phyloP scores from a whole-genome alignment of 2,329 filamentous ascomycete species.

The Sporothrix humicola region DNA sequence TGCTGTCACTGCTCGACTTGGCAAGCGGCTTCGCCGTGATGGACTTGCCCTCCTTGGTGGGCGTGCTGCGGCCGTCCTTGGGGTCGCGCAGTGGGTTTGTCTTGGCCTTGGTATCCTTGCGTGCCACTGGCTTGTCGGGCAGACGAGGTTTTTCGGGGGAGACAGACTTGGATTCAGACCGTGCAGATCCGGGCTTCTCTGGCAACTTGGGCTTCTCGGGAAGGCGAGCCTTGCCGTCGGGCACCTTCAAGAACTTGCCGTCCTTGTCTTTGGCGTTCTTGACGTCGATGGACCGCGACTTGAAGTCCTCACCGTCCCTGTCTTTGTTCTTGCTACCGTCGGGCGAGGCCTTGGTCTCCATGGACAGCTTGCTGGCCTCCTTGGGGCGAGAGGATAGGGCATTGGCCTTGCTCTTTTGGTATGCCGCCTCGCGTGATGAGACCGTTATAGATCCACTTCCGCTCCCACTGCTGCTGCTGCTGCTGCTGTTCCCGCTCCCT shows the following conservation, averaged over 20 bases:
- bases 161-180: background rate
- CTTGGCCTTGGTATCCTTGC: conserved; percentile 16
- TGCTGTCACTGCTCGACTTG: conserved; percentile 32
- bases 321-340: conserved; percentile 24
- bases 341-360: conserved; percentile 34
- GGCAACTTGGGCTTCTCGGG: conserved; percentile 32
- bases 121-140: conserved; percentile 6
- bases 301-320: conserved; percentile 6
- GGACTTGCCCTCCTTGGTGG: conserved; percentile 10
- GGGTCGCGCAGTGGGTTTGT: background rate
- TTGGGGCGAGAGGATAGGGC: conserved; percentile 31
- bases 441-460: background rate
- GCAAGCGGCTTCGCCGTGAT: background rate
- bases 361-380: conserved; percentile 36
- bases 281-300: conserved; percentile 30
- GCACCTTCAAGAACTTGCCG: background rate
- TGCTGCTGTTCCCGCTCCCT: background rate
- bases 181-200: conserved; percentile 35
- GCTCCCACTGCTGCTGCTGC: background rate
- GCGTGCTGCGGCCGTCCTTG: conserved; percentile 16
- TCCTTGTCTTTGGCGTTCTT: conserved; percentile 32
- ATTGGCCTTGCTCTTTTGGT: conserved; percentile 30
- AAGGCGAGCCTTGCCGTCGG: conserved; percentile 9
- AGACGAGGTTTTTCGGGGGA: background rate
- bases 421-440: conserved; percentile 20